Conservation (phyloP, 1,139 yeast genomes). For the Saccharomyces uvarum region DNA sequence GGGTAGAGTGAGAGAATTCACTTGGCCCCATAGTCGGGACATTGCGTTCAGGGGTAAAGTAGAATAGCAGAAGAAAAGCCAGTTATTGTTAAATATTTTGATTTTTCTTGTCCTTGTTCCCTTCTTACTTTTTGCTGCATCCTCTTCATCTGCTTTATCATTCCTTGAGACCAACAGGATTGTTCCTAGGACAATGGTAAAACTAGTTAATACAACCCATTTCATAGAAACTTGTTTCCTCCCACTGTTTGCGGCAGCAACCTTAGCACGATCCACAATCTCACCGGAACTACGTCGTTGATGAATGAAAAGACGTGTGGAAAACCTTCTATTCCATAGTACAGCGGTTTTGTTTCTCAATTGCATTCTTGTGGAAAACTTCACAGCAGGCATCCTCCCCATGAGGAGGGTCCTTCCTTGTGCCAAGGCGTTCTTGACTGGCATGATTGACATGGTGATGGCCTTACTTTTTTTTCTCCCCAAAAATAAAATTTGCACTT, state of each 20-base stretch:
- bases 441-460: constrained; percentile 10
- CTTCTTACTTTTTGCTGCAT: constrained; percentile 16
- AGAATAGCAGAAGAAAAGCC: constrained; percentile 84
- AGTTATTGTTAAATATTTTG: constrained; percentile 44
- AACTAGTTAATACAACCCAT: constrained; percentile 38
- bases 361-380: constrained; percentile 17
- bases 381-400: constrained; percentile 14
- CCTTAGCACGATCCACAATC: constrained; percentile 9
- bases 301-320: constrained; percentile 10
- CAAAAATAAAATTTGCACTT: background rate
- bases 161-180: constrained; percentile 20
- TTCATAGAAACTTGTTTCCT: constrained; percentile 31
- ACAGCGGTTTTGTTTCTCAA: constrained; percentile 23
- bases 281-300: constrained; percentile 9
- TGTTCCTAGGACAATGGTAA: constrained; percentile 26
- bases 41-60: constrained; percentile 87
- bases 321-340: constrained; percentile 22
- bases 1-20: constrained; percentile 78
- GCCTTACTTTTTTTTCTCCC: background rate
- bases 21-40: constrained; percentile 89
- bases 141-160: constrained; percentile 18
- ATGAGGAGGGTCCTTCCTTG: constrained; percentile 18
- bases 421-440: constrained; percentile 15
- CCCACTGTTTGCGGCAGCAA: constrained; percentile 1
- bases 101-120: constrained; percentile 12